Evolutionary conservation across 768 basidiomycete genomes (phyloP), one percentile per base, ranked within the genome.

Genomic region (Russula earlei): DNA sequence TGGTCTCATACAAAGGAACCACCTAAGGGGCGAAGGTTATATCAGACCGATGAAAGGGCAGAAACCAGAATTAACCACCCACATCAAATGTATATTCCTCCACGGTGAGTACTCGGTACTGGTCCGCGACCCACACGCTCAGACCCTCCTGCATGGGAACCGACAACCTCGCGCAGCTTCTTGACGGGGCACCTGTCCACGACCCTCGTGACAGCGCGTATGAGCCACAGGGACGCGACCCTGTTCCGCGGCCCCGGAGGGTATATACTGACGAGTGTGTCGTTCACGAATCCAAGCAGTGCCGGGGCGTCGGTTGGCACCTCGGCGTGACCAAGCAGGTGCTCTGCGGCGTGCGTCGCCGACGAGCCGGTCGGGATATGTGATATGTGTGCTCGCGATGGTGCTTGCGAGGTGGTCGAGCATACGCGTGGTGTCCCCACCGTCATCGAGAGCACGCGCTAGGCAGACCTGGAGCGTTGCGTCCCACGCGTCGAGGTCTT

Each of bases 51-150:
- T 9, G 48, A 43, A 15, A 41, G 29, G 22, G 62, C 45, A 7
- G 33, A 15, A 53, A 10, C 0, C 27, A 22, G n/a, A 8, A 15
- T 14, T 14, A 46, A 46, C 14, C 37, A 71, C 78, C 52, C 62
- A 84, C 82, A 65, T 86, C 83, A 59, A 79, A 73, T 17, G 69
- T 69, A 55, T 87, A 78, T 49, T 85, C 82, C 24, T 77, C 75
- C 29, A 70, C 70, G 12, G 71, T 70, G 67, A 84, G 79, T 8
- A 72, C 70, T 22, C 65, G 63, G 41, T 68, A 70, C 48, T 82
- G 78, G 67, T 91, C 87, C 19, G 76, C 73, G 29, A 89, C 65
- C 88, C 87, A 90, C 14, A 74, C 61, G 40, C 71, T 65, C 24
- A 86, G 48, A 10, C 83, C 80, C 0, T 81, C 83, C 59, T 81